Conservation (phyloP, 176 grass and related monocot species). For the Oryza glumipatula region DNA sequence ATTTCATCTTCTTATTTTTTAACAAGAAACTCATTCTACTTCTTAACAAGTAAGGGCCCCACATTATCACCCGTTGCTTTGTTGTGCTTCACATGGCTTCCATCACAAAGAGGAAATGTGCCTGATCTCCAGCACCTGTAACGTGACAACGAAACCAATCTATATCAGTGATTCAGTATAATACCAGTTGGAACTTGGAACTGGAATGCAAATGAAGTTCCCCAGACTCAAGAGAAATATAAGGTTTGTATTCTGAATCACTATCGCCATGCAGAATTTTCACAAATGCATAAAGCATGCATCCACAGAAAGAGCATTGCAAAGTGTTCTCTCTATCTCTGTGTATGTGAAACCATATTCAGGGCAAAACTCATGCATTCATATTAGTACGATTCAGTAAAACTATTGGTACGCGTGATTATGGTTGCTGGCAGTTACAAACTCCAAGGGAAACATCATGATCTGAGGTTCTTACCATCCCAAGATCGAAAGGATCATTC, state of each 20-base stretch:
- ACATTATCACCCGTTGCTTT: conserved; percentile 95
- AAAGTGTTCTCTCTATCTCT: too few species aligned
- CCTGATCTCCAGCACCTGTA: conserved; percentile 88
- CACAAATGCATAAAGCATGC: background rate
- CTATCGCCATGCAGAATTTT: background rate
- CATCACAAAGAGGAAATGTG: conserved; percentile 94
- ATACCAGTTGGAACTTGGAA: background rate
- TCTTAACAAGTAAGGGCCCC: conserved; percentile 87
- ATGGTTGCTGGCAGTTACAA: background rate
- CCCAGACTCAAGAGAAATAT: background rate
- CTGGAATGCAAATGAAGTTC: background rate
- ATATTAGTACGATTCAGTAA: background rate
- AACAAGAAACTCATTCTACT: conserved; percentile 39
- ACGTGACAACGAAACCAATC: conserved; percentile 7
- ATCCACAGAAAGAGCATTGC: background rate
- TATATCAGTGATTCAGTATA: background rate
- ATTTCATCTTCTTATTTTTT: background rate
- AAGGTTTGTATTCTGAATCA: background rate
- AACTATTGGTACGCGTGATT: background rate
- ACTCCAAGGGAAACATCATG: background rate
- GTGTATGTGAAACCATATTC: too few species aligned
- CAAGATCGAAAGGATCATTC: background rate
- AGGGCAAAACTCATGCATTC: background rate
- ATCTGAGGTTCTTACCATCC: background rate
- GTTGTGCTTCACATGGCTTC: conserved; percentile 94